A percentile compares a stretch with the other conserved stretches of the same genome.
phyloP scores from a whole-genome alignment of 495 filamentous ascomycete species.

The Neurospora africana region DNA sequence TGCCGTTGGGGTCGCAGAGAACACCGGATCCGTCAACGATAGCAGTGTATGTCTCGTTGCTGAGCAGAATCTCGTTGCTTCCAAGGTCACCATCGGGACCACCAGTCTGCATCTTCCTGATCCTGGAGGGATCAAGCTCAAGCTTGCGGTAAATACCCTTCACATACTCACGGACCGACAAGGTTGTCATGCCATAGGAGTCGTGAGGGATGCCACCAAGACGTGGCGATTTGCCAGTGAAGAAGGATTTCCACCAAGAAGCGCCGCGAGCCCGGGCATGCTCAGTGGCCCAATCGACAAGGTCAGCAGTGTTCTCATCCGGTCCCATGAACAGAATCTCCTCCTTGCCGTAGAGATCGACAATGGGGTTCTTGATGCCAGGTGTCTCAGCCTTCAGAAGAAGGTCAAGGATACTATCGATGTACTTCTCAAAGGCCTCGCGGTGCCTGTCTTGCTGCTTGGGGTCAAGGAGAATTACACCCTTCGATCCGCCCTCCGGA shows the following conservation, averaged over 20 bases:
- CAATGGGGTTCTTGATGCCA: constrained; percentile 97
- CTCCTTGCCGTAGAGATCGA: constrained; percentile 84
- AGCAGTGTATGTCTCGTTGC: constrained; percentile 86
- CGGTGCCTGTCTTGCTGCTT: constrained; percentile 84
- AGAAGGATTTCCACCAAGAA: constrained; percentile 99
- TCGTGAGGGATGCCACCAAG: constrained; percentile 96
- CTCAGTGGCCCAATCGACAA: constrained; percentile 96
- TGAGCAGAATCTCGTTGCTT: constrained; percentile 92
- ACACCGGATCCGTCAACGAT: constrained; percentile 95
- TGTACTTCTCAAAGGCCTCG: constrained; percentile 98
- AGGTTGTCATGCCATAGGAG: constrained; percentile 91
- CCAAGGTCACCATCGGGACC: constrained; percentile 94
- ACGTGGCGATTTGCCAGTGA: constrained; percentile 94
- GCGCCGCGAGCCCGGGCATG: constrained; percentile 82
- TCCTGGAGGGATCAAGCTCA: constrained; percentile 67
- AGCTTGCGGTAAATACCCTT: constrained; percentile 95
- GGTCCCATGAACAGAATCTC: constrained; percentile 98
- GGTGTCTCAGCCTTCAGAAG: constrained; percentile 80
- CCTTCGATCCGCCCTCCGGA: constrained; percentile 97
- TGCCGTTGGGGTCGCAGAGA: constrained; percentile 80
- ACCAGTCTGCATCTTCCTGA: constrained; percentile 93
- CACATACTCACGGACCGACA: constrained; percentile 92
- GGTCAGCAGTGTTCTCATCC: constrained; percentile 94
- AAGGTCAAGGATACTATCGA: constrained; percentile 93
- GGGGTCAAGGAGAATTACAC: constrained; percentile 88